Evolutionary conservation across 179 eudicot species (phyloP).

Genomic region (Heliamphora pulchella): DNA sequence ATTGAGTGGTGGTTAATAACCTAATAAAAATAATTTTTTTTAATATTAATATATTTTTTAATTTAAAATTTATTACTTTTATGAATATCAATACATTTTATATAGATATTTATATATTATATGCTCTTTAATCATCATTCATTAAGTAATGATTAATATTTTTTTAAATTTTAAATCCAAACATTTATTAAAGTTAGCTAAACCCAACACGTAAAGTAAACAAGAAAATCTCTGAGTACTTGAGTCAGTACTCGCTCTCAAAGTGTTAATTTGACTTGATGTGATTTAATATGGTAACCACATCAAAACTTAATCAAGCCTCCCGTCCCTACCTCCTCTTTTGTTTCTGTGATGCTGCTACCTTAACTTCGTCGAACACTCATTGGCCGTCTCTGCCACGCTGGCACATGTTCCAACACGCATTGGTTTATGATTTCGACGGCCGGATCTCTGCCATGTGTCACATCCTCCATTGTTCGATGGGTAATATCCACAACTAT

Average conservation of each 20-base stretch:
- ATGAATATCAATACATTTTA: no score
- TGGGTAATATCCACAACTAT: slow-evolving; percentile 32
- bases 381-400: slow-evolving; percentile 61
- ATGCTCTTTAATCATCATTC: no score
- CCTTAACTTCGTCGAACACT: slow-evolving; percentile 83
- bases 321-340: no score
- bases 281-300: slow-evolving; percentile 6
- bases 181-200: background rate
- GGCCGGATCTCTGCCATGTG: slow-evolving; percentile 33
- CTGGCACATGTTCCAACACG: slow-evolving; percentile 38
- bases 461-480: slow-evolving; percentile 24
- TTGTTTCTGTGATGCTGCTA: background rate
- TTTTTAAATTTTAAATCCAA: no score
- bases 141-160: no score
- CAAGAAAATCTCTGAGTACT: background rate
- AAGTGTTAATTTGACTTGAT: slow-evolving; percentile 11
- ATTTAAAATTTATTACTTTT: no score
- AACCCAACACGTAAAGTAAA: slow-evolving; percentile 12
- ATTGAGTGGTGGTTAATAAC: no score
- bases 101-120: no score
- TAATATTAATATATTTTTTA: no score
- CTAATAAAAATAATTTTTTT: no score
- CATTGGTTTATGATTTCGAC: slow-evolving; percentile 43
- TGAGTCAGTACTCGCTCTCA: background rate
- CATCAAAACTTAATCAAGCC: background rate